Base-by-base conservation (phyloP, 441 rosid species). In the Adansonia rubrostipa region DNA sequence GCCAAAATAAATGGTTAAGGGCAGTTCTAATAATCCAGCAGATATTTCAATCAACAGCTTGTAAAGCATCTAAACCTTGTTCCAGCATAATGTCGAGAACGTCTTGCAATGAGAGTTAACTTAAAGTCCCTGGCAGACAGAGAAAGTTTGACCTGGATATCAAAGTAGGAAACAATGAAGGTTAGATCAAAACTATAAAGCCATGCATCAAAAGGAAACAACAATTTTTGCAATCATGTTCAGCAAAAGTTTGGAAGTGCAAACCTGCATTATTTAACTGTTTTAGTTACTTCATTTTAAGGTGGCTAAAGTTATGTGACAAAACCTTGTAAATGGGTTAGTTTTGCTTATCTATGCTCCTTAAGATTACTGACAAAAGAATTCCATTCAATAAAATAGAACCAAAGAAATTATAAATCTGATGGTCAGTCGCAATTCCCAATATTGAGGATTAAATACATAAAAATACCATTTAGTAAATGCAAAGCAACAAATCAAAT, bases 11-110 rank as follows among this genome's bases (percentile, higher is more conserved):
- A 44, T 58, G 11, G 65, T 42, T 9, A 40, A 40, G 22, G 11
- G 58, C 19, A 6, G 24, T 61, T 44, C 17, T 6, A 65, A 33
- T 28, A 42, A 19, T 61, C 9, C 42, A 51, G 47, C 28, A 13
- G n/a, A 42, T 9, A 58, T 48, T 28, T 73, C 48, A 65, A 45
- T 28, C 54, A 40, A 60, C 33, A 56, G 44, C 70, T 47, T 4
- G 33, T 19, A 50, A 20, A 60, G 68, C 47, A 78, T 80, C 64
- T 17, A 54, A 73, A 92, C 96, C 96, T 90, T 77, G 96, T 92
- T 75, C 96, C 96, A 80, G 96, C 96, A 86, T 88, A 92, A 82
- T 92, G 90, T 57, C 94, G 89, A 36, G 96, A 92, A 20, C 96
- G 86, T 47, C 96, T 89, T 4, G 96, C 86, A 67, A 92, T 89